Evolutionary conservation across 306 rosid genomes (phyloP), one percentile per base, ranked within the genome.

Genomic region (Sechiopsis laciniata): DNA sequence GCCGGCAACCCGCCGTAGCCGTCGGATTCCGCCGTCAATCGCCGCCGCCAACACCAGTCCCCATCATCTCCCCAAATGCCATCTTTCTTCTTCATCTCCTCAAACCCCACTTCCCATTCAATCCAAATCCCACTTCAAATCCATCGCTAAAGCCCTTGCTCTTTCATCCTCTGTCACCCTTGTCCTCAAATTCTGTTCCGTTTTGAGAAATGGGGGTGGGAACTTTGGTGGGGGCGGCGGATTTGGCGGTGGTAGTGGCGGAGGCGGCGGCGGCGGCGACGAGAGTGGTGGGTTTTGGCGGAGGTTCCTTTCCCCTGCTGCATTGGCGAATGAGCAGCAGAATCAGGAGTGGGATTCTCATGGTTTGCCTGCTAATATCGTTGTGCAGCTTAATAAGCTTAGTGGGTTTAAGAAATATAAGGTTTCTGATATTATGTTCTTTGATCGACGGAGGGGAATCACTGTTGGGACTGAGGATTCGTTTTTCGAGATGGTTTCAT

Each of bases 341-440:
- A 72, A 83, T 29, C 86, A 81, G 32, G 95, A 88, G 19, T 94
- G 96, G 96, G 99, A 94, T 76, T 80, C 91, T 6, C 99, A 94
- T 48, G 97, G 97, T 0, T 40, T 94, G 5, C 99, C 97, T 2
- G 99, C 90, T 4, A 89, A 91, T 83, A 91, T 91, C 53, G 87
- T 82, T 2, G 87, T 94, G 16, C 96, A 85, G 78, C 85, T 94
- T 51, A 88, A 73, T 72, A 94, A 89, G 81, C 96, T 94, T 5
- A 94, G 97, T 45, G 92, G 90, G 2, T 94, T 94, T 75, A 94
- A 91, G 76, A 94, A 89, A 26, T 94, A 94, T 78, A 94, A 86
- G 73, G 75, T 94, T 19, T 89, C 97, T 0, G 97, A 91, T 13
- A 94, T 94, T 60, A 32, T 70, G 1, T 94, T 94, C 84, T 87